phyloP scores from a whole-genome alignment of 352 stramenopile genomes.

The Pythium phragmiticola region DNA sequence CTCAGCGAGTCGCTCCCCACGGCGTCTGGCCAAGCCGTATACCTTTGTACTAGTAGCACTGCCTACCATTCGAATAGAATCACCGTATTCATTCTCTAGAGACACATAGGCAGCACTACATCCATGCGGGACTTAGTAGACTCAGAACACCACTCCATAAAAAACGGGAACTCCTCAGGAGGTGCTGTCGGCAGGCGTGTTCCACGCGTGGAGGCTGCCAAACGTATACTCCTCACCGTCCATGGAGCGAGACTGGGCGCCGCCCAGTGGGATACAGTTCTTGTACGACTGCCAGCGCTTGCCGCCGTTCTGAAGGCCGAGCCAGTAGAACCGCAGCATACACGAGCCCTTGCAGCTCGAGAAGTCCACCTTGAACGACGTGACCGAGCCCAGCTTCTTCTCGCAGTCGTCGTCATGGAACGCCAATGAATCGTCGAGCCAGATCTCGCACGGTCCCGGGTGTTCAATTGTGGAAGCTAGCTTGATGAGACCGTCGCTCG shows the following conservation, averaged over 20 bases:
- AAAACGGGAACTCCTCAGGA: neutral
- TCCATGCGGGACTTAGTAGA: neutral
- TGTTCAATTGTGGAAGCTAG: conserved; percentile 20
- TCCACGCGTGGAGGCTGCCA: neutral
- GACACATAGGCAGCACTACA: neutral
- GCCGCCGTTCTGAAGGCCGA: conserved; percentile 22
- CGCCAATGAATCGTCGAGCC: conserved; percentile 22
- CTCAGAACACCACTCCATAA: neutral
- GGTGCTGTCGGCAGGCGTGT: neutral
- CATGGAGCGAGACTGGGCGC: conserved; percentile 11
- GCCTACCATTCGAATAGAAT: too few relatives aligned
- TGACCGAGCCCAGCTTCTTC: conserved; percentile 18
- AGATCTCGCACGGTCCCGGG: conserved; percentile 19
- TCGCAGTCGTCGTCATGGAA: conserved; percentile 27
- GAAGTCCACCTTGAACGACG: conserved; percentile 20
- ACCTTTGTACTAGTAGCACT: too few relatives aligned
- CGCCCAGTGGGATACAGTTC: conserved; percentile 17
- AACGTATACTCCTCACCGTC: conserved; percentile 11
- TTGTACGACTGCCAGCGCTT: conserved; percentile 21
- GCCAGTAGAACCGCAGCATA: conserved; percentile 30
- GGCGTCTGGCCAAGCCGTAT: too few relatives aligned
- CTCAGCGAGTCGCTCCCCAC: too few relatives aligned
- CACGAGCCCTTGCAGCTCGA: conserved; percentile 19
- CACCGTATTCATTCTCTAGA: too few relatives aligned
- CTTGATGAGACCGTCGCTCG: conserved; percentile 12